Conservation (phyloP, 192 early-diverging fungal genomes). For the Coemansia sp. region DNA sequence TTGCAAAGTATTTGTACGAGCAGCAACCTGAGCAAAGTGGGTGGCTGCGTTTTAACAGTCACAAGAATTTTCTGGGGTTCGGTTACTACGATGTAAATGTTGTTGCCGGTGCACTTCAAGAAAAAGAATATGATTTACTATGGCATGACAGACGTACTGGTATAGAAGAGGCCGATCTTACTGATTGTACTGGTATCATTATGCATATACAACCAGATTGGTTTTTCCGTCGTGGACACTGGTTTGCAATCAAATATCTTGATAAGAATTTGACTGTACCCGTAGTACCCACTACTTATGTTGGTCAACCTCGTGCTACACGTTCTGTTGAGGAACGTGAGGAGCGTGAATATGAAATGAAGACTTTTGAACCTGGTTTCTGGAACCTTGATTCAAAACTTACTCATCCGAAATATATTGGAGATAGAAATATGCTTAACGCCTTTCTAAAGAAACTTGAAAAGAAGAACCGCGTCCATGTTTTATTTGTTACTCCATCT, state of each 20-base stretch:
- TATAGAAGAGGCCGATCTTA: conserved; percentile 31
- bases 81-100: conserved; percentile 58
- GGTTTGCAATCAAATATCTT: conserved; percentile 50
- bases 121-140: conserved; percentile 32
- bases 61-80: conserved; percentile 46
- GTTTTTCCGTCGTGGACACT: conserved; percentile 52
- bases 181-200: conserved; percentile 35
- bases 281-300: conserved; percentile 20
- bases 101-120: conserved; percentile 38
- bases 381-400: conserved; percentile 53
- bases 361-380: conserved; percentile 34
- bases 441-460: conserved; percentile 21
- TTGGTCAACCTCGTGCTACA: conserved; percentile 40
- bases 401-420: conserved; percentile 39
- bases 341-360: conserved; percentile 29
- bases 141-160: conserved; percentile 47
- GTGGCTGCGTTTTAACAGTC: conserved; percentile 47
- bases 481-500: conserved; percentile 38
- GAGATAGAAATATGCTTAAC: conserved; percentile 28
- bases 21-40: conserved; percentile 31
- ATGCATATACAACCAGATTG: conserved; percentile 42
- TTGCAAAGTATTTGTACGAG: conserved; percentile 40
- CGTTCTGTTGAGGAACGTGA: conserved; percentile 19
- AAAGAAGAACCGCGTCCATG: conserved; percentile 43
- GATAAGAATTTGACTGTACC: conserved; percentile 26